These are phyloP conservation scores for Coleophoma cylindrospora DNA, from an alignment of 2,329 filamentous ascomycete species.

Conservation along the genomic window DNA sequence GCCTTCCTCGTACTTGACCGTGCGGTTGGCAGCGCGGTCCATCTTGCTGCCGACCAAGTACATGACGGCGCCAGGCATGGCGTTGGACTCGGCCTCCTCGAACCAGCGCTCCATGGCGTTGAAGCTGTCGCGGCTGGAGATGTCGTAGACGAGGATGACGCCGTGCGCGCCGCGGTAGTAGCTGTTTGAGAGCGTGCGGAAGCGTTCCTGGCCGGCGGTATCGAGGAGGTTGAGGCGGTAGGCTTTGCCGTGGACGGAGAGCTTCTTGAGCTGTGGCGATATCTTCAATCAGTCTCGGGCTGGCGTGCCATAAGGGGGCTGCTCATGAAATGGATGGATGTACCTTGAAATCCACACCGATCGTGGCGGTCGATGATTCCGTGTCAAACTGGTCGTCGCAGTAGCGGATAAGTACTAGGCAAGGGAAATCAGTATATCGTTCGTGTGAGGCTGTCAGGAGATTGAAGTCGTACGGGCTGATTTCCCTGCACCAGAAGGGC, in stretches of 20 bases:
- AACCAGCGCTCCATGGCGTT: conserved; percentile 48
- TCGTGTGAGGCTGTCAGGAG: neutral
- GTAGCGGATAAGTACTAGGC: conserved; percentile 46
- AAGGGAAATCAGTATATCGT: neutral
- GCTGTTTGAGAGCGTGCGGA: conserved; percentile 86
- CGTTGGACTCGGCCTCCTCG: conserved; percentile 45
- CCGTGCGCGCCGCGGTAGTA: conserved; percentile 96
- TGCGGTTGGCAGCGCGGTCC: conserved; percentile 39
- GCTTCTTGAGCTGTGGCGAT: conserved; percentile 40
- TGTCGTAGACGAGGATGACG: conserved; percentile 92
- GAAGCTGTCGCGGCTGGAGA: conserved; percentile 59
- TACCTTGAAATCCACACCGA: conserved; percentile 53
- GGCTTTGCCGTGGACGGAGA: conserved; percentile 44
- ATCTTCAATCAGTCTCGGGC: too few relatives aligned
- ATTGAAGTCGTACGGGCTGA: conserved; percentile 39
- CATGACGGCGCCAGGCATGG: conserved; percentile 40
- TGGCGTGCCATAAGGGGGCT: neutral
- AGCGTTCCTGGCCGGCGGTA: conserved; percentile 93
- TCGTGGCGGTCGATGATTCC: conserved; percentile 48
- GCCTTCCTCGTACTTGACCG: conserved; percentile 42
- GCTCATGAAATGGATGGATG: neutral
- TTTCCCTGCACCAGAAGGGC: conserved; percentile 50
- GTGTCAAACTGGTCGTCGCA: conserved; percentile 53
- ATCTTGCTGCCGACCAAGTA: conserved; percentile 48
- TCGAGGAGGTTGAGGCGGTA: conserved; percentile 59